phyloP scores from a whole-genome alignment of 2,329 filamentous ascomycete genomes.

The Ambrosiella xylebori region DNA sequence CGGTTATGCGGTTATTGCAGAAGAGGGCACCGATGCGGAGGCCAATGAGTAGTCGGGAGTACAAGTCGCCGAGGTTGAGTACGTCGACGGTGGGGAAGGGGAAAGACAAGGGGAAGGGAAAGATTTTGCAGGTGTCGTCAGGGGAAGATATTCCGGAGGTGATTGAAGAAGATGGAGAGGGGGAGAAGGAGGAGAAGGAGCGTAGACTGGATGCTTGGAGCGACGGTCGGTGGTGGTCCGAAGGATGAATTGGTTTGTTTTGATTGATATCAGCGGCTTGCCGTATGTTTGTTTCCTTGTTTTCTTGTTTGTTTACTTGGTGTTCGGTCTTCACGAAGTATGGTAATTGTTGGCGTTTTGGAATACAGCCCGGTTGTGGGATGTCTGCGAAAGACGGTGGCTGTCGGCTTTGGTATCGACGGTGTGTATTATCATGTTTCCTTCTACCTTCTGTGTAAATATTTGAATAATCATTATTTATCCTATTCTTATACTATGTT shows the following conservation, averaged over 20 bases:
- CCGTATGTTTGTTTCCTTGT: constrained; percentile 5
- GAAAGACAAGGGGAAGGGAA: not conserved
- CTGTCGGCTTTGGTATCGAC: not conserved
- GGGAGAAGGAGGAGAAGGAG: not conserved
- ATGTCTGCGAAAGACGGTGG: not conserved
- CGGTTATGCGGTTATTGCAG: not conserved
- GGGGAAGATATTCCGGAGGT: constrained; percentile 3
- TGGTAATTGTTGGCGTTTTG: not conserved
- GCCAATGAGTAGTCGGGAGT: constrained; percentile 3
- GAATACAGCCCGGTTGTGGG: not conserved
- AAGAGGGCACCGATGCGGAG: constrained; percentile 3
- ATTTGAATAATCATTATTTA: not conserved
- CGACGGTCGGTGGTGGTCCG: constrained; percentile 8
- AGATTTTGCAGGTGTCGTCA: not conserved
- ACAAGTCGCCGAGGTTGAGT: not conserved
- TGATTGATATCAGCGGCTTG: constrained; percentile 10
- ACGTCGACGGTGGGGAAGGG: not conserved
- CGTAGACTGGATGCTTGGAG: not conserved
- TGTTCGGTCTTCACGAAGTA: not conserved
- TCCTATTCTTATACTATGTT: not conserved
- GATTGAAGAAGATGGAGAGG: not conserved
- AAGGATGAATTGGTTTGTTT: not conserved
- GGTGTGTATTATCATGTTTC: not conserved
- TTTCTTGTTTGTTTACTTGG: not conserved
- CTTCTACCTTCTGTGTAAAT: not conserved